Conservation (phyloP, 2,329 filamentous ascomycete genomes). For the Cladophialophora psammophila region DNA sequence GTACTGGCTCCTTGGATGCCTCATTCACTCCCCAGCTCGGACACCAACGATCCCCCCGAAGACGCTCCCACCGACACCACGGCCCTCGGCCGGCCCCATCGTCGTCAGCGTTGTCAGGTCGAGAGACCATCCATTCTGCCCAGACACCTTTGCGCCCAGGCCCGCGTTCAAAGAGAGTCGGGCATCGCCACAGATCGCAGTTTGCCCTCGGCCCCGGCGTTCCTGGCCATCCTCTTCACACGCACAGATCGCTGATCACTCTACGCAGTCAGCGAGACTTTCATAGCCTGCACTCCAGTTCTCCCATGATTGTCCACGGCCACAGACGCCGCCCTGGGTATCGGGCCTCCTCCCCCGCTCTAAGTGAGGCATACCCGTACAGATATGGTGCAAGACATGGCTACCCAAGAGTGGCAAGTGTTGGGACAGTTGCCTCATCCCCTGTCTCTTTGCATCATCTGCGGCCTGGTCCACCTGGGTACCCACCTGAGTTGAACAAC, state of each 20-base stretch:
- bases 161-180: conserved; percentile 31
- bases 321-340: conserved; percentile 23
- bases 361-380: conserved; percentile 33
- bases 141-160: conserved; percentile 29
- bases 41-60: conserved; percentile 26
- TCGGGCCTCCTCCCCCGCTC: conserved; percentile 34
- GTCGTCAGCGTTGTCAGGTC: conserved; percentile 34
- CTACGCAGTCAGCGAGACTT: conserved; percentile 36
- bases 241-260: conserved; percentile 39
- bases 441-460: conserved; percentile 29
- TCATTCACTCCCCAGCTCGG: conserved; percentile 33
- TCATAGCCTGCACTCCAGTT: conserved; percentile 34
- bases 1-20: conserved; percentile 36
- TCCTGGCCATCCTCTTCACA: conserved; percentile 31
- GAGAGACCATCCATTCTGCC: conserved; percentile 33
- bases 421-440: conserved; percentile 37
- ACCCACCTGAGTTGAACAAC: conserved; percentile 35
- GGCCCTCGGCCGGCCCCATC: conserved; percentile 33
- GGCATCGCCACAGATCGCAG: conserved; percentile 25
- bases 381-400: conserved; percentile 22
- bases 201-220: conserved; percentile 13
- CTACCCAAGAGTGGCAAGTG: conserved; percentile 32
- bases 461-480: conserved; percentile 25
- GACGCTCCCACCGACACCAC: conserved; percentile 29
- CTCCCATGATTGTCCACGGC: conserved; percentile 27